phyloP scores from a whole-genome alignment of 371 early-diverging fungal species.

The Actinomortierella wolfii region DNA sequence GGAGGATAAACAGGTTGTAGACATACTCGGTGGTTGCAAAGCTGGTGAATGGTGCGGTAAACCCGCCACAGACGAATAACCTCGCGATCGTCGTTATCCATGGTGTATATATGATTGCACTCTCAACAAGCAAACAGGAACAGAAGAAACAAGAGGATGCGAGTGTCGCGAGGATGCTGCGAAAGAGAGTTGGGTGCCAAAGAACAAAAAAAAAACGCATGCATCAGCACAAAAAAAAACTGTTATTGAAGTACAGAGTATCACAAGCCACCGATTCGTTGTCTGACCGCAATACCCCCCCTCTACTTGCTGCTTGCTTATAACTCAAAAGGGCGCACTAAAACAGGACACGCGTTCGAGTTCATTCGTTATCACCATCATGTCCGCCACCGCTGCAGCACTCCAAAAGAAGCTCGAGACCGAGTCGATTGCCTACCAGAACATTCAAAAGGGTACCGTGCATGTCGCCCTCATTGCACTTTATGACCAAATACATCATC shows the following conservation, averaged over 20 bases:
- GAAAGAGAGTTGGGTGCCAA: background rate
- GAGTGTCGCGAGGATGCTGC: background rate
- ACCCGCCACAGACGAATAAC: slow-evolving; percentile 81
- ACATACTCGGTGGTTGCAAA: slow-evolving; percentile 83
- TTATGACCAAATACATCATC: background rate
- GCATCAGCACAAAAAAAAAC: background rate
- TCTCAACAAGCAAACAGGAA: too few relatives aligned
- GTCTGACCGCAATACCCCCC: too few relatives aligned
- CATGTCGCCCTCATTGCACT: background rate
- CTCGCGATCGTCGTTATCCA: slow-evolving; percentile 68
- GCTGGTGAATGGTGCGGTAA: slow-evolving; percentile 87
- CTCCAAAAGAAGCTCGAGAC: slow-evolving; percentile 64
- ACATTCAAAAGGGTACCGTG: slow-evolving; percentile 62
- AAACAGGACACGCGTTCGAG: too few relatives aligned
- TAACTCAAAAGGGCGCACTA: too few relatives aligned
- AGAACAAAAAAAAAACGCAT: background rate
- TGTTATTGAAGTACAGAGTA: background rate
- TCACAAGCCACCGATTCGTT: too few relatives aligned
- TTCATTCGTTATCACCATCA: slow-evolving; percentile 5
- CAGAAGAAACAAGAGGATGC: background rate
- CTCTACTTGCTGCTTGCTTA: too few relatives aligned
- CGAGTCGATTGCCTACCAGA: slow-evolving; percentile 66
- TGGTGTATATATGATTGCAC: slow-evolving; percentile 14
- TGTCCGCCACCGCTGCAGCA: slow-evolving; percentile 38
- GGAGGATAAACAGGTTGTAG: background rate